Base-by-base conservation (phyloP, 129 eudicot species). In the Flaveria ramosissima region DNA sequence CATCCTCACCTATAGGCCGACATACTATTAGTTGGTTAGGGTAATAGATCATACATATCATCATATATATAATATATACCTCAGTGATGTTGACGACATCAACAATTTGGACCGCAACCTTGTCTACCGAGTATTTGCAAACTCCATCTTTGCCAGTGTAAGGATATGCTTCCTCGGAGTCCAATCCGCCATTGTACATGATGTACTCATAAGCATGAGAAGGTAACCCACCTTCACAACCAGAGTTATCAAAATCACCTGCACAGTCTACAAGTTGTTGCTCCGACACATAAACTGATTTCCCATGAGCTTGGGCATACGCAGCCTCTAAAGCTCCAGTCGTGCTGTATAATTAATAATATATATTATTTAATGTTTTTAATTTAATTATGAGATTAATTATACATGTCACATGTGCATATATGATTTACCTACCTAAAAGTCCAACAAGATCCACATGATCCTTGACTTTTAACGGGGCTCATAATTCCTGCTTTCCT, bases 231-330 rank as follows among this genome's bases (percentile, higher is more conserved):
- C 99, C 99, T 16, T 80, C 71, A 84, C 99, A 95, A 42, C 97
- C 99, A 65, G 30, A 83, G 84, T 95, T 95, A 67, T 95, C 88
- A 75, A 88, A 95, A 20, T 87, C 88, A 23, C 86, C 83, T 17
- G 97, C 99, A 86, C 99, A 95, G 81, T 95, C 99, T 73, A 95
- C 99, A 70, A 95, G 99, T 64, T 95, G 99, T 78, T 95, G 99
- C 83, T 95, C 99, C 7, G 99, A 91, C 27, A 95, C 74, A 85
- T 87, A 88, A 76, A 95, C 84, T n/a, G 75, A 77, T 77, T 92
- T 89, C 74, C 97, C 92, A 67, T 73, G 85, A 55, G 96, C 97
- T 78, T 95, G 99, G 10, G 92, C 82, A 81, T 95, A 95, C 72
- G 99, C 99, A 75, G 99, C 99, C 89, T 95, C 99, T 65, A 95